Evolutionary conservation across 1,284 basidiomycete species (phyloP).

Genomic region (Rhodotorula mucilaginosa): DNA sequence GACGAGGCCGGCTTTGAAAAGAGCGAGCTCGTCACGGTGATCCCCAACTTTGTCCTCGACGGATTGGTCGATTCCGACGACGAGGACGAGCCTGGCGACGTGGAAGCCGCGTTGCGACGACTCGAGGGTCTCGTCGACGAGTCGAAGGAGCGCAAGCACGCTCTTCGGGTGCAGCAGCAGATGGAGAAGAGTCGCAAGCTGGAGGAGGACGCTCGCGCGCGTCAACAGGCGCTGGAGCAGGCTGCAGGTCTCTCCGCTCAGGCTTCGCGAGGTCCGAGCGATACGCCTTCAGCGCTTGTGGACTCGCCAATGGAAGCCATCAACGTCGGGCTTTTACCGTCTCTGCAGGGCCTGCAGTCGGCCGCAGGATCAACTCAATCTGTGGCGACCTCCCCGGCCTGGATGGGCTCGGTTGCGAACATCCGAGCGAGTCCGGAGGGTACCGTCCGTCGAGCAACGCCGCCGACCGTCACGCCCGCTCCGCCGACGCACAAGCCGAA

Average conservation of each 20-base stretch:
- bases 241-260: constrained; percentile 37
- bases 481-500: background rate
- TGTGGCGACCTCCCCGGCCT: too few species aligned
- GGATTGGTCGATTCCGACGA: constrained; percentile 64
- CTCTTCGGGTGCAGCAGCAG: constrained; percentile 74
- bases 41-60: constrained; percentile 65
- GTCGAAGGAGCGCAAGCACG: constrained; percentile 64
- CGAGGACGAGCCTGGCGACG: constrained; percentile 66
- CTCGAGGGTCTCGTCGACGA: constrained; percentile 80
- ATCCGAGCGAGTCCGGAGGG: too few species aligned
- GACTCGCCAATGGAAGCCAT: too few species aligned
- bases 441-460: background rate
- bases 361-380: too few species aligned
- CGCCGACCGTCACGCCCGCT: background rate
- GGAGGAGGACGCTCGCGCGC: constrained; percentile 43
- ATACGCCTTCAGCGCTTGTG: too few species aligned
- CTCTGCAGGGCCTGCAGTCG: too few species aligned
- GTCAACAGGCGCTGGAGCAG: constrained; percentile 55
- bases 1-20: constrained; percentile 33
- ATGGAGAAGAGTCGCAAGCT: constrained; percentile 62
- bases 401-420: too few species aligned
- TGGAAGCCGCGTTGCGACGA: constrained; percentile 70
- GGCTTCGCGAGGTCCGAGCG: too few species aligned
- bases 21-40: constrained; percentile 7
- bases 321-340: too few species aligned